A percentile compares a stretch with the other conserved stretches of the same genome.
Conservation (phyloP, 768 basidiomycete species). For the Leccinum aurantiacum region DNA sequence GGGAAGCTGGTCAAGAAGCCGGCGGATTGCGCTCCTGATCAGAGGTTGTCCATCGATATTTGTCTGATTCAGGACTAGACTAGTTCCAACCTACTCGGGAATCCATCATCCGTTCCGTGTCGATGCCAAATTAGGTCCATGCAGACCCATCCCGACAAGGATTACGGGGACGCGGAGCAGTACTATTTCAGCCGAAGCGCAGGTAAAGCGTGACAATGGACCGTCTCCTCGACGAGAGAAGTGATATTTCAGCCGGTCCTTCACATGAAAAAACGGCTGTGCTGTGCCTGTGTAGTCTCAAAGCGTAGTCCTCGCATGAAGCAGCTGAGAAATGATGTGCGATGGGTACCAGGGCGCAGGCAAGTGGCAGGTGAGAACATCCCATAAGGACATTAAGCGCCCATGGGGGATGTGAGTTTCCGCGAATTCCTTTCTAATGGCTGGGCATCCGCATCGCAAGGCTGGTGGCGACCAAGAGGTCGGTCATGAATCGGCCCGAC, state of each 20-base stretch:
- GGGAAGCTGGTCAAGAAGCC: not conserved
- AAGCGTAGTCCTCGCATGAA: not conserved
- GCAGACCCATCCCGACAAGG: not conserved
- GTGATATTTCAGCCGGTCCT: not conserved
- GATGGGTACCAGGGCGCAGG: not conserved
- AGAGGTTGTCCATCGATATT: not conserved
- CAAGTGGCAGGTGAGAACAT: not conserved
- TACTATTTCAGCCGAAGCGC: not conserved
- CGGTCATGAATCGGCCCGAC: conserved; percentile 25
- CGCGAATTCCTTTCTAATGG: conserved; percentile 9
- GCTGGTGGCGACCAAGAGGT: conserved; percentile 30
- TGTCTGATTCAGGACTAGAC: not conserved
- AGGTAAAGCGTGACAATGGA: not conserved
- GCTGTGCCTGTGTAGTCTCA: not conserved
- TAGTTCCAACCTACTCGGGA: not conserved
- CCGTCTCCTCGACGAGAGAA: not conserved
- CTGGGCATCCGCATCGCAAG: conserved; percentile 26
- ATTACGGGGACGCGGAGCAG: not conserved
- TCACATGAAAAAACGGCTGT: not conserved
- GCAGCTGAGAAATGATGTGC: not conserved
- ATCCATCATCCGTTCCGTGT: not conserved
- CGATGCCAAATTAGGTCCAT: not conserved
- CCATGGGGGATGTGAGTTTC: not conserved
- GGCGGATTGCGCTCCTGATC: not conserved
- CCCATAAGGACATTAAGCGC: not conserved